These are phyloP conservation scores for Colletotrichum sp. DNA, from an alignment of 2,329 filamentous ascomycete species.

Conservation along the genomic window DNA sequence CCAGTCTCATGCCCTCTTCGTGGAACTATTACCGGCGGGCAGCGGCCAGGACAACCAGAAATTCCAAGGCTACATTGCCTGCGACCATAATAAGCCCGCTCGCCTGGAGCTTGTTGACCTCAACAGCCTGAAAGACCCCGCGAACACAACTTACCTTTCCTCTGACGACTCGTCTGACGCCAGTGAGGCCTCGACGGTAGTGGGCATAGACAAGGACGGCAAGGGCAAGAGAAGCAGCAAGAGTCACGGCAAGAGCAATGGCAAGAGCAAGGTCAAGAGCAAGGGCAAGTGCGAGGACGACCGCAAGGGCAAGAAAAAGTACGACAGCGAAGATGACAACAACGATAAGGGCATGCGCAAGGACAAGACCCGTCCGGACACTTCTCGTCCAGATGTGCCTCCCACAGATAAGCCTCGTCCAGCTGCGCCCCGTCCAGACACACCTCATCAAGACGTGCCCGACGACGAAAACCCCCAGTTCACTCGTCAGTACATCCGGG, in stretches of 20 bases:
- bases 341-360: neutral
- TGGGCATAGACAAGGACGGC: neutral
- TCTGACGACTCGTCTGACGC: neutral
- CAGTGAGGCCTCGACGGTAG: neutral
- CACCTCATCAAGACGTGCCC: neutral
- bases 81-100: neutral
- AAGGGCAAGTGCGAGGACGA: neutral
- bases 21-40: neutral
- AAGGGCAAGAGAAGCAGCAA: neutral
- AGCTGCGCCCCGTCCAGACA: neutral
- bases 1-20: too few relatives aligned
- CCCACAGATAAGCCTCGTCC: neutral
- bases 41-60: neutral
- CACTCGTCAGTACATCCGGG: neutral
- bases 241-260: too few relatives aligned
- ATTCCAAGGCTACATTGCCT: neutral
- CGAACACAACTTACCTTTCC: neutral
- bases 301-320: neutral
- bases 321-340: neutral
- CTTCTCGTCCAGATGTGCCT: neutral
- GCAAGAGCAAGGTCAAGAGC: neutral
- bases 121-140: neutral
- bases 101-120: neutral
- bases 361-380: neutral
- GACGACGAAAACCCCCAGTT: neutral